Conservation (phyloP, 495 filamentous ascomycete species). For the Penicillium canescens region DNA sequence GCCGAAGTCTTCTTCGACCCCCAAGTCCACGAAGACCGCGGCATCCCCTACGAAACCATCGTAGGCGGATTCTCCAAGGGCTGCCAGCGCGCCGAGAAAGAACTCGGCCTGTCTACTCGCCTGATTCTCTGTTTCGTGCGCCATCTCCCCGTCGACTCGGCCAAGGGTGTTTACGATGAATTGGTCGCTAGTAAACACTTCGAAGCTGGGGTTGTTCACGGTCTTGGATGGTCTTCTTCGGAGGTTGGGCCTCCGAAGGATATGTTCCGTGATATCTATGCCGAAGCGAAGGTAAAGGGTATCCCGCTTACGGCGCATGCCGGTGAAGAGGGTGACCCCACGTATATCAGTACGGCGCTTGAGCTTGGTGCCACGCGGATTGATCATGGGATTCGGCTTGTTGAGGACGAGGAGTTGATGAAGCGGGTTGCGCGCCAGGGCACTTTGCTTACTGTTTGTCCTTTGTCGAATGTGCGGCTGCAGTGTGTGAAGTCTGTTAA, state of each 20-base stretch:
- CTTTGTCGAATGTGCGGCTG: slow-evolving; percentile 70
- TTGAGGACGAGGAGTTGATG: slow-evolving; percentile 62
- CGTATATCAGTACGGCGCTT: slow-evolving; percentile 65
- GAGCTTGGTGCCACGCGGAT: slow-evolving; percentile 62
- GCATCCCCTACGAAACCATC: slow-evolving; percentile 60
- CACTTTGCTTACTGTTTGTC: slow-evolving; percentile 68
- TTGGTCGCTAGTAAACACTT: slow-evolving; percentile 53
- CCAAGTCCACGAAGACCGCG: slow-evolving; percentile 67
- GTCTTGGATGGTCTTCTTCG: slow-evolving; percentile 66
- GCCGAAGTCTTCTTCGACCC: slow-evolving; percentile 83
- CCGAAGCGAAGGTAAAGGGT: slow-evolving; percentile 45
- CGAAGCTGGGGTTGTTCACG: slow-evolving; percentile 52
- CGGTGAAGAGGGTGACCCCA: slow-evolving; percentile 71
- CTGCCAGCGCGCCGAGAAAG: slow-evolving; percentile 58
- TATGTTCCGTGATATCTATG: slow-evolving; percentile 61
- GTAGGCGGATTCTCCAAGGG: slow-evolving; percentile 59
- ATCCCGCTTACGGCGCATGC: slow-evolving; percentile 69
- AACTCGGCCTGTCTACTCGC: slow-evolving; percentile 61
- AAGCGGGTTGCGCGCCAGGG: slow-evolving; percentile 53
- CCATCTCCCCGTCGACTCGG: slow-evolving; percentile 61
- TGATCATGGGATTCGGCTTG: slow-evolving; percentile 70
- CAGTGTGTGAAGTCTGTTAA: slow-evolving; percentile 55
- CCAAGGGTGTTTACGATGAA: slow-evolving; percentile 47
- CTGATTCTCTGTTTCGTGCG: slow-evolving; percentile 71
- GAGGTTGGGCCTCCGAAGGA: slow-evolving; percentile 65